These are phyloP conservation scores for Scleroderma citrinum DNA, from an alignment of 768 basidiomycete genomes.

Conservation along the genomic window DNA sequence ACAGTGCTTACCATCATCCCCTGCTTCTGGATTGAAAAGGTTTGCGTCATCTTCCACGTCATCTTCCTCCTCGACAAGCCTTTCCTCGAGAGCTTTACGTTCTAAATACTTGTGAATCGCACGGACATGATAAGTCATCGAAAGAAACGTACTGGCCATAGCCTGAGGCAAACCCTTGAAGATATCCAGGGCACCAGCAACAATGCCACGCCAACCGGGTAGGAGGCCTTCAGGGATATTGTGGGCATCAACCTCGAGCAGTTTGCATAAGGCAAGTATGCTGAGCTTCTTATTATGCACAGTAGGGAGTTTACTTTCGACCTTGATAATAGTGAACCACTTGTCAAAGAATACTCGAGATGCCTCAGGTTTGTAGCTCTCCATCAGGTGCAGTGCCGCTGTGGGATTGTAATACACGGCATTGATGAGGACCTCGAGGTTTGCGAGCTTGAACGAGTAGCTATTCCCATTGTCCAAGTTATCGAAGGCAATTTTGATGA, in stretches of 20 bases:
- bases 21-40: slow-evolving; percentile 58
- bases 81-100: slow-evolving; percentile 56
- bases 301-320: slow-evolving; percentile 55
- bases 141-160: slow-evolving; percentile 50
- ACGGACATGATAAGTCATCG: not conserved
- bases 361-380: slow-evolving; percentile 48
- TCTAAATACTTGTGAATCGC: slow-evolving; percentile 29
- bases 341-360: slow-evolving; percentile 75
- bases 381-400: slow-evolving; percentile 72
- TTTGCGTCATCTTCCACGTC: slow-evolving; percentile 46
- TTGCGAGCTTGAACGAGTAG: slow-evolving; percentile 60
- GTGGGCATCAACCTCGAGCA: slow-evolving; percentile 63
- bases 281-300: slow-evolving; percentile 90
- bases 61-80: slow-evolving; percentile 36
- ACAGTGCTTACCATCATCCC: slow-evolving; percentile 45
- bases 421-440: slow-evolving; percentile 81
- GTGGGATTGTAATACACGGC: slow-evolving; percentile 78
- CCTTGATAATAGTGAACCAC: slow-evolving; percentile 76
- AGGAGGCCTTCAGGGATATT: slow-evolving; percentile 53
- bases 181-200: slow-evolving; percentile 61
- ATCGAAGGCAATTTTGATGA: slow-evolving; percentile 57
- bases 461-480: slow-evolving; percentile 60
- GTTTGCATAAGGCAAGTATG: slow-evolving; percentile 66
- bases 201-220: slow-evolving; percentile 72
- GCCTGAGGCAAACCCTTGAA: slow-evolving; percentile 79